Conservation (phyloP, 352 stramenopile species). For the Globisporangium parvum region DNA sequence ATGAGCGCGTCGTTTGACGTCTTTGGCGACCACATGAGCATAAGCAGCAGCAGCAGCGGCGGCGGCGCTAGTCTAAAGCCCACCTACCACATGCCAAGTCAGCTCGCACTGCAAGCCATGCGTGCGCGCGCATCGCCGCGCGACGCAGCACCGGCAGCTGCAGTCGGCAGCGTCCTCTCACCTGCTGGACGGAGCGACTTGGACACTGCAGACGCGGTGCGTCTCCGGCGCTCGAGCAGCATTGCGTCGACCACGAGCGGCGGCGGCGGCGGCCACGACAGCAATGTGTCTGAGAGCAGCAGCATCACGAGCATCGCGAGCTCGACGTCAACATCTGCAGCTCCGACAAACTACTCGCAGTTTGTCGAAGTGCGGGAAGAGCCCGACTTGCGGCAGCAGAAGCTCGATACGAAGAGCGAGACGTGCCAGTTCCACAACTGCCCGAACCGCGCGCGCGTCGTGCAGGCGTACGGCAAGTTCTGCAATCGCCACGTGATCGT, state of each 20-base stretch:
- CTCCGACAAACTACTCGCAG: slow-evolving; percentile 25
- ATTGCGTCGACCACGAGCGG: slow-evolving; percentile 3
- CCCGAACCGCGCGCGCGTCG: slow-evolving; percentile 69
- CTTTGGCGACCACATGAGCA: slow-evolving; percentile 25
- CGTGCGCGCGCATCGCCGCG: not conserved
- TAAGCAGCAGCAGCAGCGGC: slow-evolving; percentile 1
- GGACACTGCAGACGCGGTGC: not conserved
- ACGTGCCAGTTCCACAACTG: slow-evolving; percentile 75
- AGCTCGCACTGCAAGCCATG: slow-evolving; percentile 4
- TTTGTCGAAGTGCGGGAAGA: slow-evolving; percentile 36
- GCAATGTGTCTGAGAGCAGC: slow-evolving; percentile 12
- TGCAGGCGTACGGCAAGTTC: slow-evolving; percentile 75
- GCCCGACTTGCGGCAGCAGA: slow-evolving; percentile 44
- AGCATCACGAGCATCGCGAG: slow-evolving; percentile 2
- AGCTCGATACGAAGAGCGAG: slow-evolving; percentile 59
- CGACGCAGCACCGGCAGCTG: not conserved
- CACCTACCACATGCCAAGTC: slow-evolving; percentile 7
- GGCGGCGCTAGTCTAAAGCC: not conserved
- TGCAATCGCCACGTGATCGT: slow-evolving; percentile 87
- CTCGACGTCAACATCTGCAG: too few relatives aligned
- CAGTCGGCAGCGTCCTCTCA: not conserved
- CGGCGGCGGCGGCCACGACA: not conserved
- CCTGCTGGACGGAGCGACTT: not conserved
- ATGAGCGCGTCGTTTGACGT: slow-evolving; percentile 33
- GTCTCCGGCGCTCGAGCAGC: slow-evolving; percentile 6